Evolutionary conservation across 2,329 filamentous ascomycete genomes (phyloP).

Genomic region (Ophiostoma angusticollis): DNA sequence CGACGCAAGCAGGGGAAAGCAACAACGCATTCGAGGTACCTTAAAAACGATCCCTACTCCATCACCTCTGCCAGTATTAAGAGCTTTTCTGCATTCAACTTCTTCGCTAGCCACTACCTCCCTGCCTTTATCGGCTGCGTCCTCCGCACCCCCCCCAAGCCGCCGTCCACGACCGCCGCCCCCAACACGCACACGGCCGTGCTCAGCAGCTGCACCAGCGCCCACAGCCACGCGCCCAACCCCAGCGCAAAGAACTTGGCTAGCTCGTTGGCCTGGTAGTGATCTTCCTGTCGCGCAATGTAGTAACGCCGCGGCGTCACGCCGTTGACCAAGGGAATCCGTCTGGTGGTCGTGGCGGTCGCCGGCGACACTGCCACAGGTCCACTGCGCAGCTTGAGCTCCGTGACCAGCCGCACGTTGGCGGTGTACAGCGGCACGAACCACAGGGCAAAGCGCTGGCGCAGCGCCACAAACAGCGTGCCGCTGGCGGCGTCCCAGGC

Average conservation of each 20-base stretch:
- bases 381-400: slow-evolving; percentile 55
- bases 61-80: no score
- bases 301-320: slow-evolving; percentile 44
- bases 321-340: background rate
- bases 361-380: slow-evolving; percentile 16
- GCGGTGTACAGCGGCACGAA: slow-evolving; percentile 62
- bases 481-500: slow-evolving; percentile 55
- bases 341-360: slow-evolving; percentile 5
- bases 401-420: slow-evolving; percentile 53
- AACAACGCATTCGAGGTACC: no score
- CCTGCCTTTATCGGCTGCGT: no score
- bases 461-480: slow-evolving; percentile 60
- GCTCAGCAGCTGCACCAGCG: slow-evolving; percentile 34
- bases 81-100: no score
- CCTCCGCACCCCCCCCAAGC: no score
- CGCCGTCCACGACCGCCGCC: slow-evolving; percentile 18
- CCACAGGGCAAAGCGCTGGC: slow-evolving; percentile 67
- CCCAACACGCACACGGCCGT: slow-evolving; percentile 53
- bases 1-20: no score
- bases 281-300: slow-evolving; percentile 64
- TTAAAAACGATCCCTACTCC: no score
- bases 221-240: slow-evolving; percentile 40
- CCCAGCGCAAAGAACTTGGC: slow-evolving; percentile 58
- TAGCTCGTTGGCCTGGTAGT: slow-evolving; percentile 67
- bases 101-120: no score